These are phyloP conservation scores for Cyberlindnera samutprakarnensis DNA, from an alignment of 805 yeast species.

Conservation along the genomic window DNA sequence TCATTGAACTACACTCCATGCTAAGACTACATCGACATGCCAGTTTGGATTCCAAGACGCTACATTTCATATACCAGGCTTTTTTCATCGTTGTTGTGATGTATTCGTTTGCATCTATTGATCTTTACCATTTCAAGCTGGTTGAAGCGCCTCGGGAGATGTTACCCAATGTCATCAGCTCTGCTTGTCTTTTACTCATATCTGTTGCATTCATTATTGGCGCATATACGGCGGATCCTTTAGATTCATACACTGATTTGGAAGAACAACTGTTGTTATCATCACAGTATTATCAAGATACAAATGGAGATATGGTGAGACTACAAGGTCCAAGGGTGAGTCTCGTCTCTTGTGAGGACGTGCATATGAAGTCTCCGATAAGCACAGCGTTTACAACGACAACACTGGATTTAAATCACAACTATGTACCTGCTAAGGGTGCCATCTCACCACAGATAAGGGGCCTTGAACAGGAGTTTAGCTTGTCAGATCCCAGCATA, in stretches of 20 bases:
- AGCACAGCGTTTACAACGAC: too few relatives aligned
- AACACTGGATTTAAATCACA: too few relatives aligned
- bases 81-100: constrained; percentile 5
- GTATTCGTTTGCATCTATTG: constrained; percentile 7
- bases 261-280: constrained; percentile 10
- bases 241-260: constrained; percentile 5
- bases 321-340: too few relatives aligned
- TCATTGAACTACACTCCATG: constrained; percentile 8
- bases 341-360: too few relatives aligned
- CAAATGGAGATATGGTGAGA: too few relatives aligned
- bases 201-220: constrained; percentile 8
- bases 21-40: constrained; percentile 6
- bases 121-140: constrained; percentile 8
- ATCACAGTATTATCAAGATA: too few relatives aligned
- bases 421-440: too few relatives aligned
- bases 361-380: too few relatives aligned
- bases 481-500: too few relatives aligned
- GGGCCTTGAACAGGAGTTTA: too few relatives aligned
- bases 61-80: constrained; percentile 5
- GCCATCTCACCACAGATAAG: too few relatives aligned
- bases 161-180: neutral
- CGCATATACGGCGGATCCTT: constrained; percentile 5
- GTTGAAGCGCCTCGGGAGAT: constrained; percentile 2
- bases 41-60: constrained; percentile 6
- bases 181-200: constrained; percentile 2